Evolutionary conservation across 1,284 basidiomycete genomes (phyloP).

Genomic region (Coriolopsis trogii): DNA sequence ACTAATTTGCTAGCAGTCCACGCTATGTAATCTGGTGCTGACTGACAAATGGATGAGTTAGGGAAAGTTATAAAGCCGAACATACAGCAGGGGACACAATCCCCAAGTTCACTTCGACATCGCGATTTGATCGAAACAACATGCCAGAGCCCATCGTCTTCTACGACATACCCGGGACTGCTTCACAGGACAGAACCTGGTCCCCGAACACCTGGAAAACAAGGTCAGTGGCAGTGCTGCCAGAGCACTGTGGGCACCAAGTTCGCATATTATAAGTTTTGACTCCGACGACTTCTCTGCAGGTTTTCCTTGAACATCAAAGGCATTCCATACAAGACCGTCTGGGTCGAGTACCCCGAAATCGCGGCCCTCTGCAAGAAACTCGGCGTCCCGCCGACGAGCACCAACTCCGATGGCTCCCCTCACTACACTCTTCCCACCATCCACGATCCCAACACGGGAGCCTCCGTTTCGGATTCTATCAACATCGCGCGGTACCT

Average conservation of each 20-base stretch:
- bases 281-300: not conserved
- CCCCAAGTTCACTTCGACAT: not conserved
- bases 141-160: constrained; percentile 26
- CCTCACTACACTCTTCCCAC: constrained; percentile 38
- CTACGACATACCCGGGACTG: constrained; percentile 31
- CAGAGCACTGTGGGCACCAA: not conserved
- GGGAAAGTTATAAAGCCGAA: too few relatives aligned
- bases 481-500: constrained; percentile 36
- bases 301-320: constrained; percentile 40
- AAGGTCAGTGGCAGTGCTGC: constrained; percentile 23
- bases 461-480: constrained; percentile 35
- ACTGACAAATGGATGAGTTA: too few relatives aligned
- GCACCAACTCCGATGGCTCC: constrained; percentile 23
- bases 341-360: constrained; percentile 42
- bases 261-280: not conserved
- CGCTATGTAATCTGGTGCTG: too few relatives aligned
- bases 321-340: constrained; percentile 37
- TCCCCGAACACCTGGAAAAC: constrained; percentile 29
- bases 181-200: constrained; percentile 13
- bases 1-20: too few relatives aligned
- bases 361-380: constrained; percentile 33
- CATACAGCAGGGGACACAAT: too few relatives aligned
- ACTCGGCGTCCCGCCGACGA: constrained; percentile 32
- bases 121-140: not conserved
- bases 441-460: constrained; percentile 33